Evolutionary conservation across 164 flowering plant species (phyloP).

Genomic region (Vitis cinerea): DNA sequence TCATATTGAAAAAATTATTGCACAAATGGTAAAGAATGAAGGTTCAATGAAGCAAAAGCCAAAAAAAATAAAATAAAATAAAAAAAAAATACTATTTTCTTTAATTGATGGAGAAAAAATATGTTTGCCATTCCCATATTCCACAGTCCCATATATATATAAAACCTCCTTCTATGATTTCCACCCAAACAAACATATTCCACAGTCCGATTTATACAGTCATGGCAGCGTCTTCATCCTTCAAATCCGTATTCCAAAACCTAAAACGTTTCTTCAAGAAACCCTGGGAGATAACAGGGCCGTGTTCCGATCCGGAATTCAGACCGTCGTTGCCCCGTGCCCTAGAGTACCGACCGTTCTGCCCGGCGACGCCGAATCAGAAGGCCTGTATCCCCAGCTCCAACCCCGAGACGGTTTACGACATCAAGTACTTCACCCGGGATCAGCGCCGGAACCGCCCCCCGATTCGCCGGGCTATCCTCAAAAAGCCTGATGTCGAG

Average conservation of each 20-base stretch:
- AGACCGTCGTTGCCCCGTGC: conserved; percentile 59
- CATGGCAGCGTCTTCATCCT: conserved; percentile 22
- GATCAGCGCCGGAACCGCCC: conserved; percentile 86
- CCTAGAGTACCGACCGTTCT: conserved; percentile 56
- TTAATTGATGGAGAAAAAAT: too few species aligned
- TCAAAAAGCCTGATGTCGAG: conserved; percentile 66
- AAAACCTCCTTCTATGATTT: too few species aligned
- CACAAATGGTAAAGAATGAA: too few species aligned
- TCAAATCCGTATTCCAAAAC: conserved; percentile 52
- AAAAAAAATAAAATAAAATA: too few species aligned
- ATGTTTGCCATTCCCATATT: too few species aligned
- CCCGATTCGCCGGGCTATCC: conserved; percentile 56
- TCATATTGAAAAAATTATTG: too few species aligned
- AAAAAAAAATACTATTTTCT: too few species aligned
- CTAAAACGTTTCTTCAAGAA: conserved; percentile 66
- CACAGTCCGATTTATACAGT: conserved; percentile 12
- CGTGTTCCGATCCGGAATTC: conserved; percentile 78
- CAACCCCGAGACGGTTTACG: conserved; percentile 74
- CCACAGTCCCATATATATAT: too few species aligned
- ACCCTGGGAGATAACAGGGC: conserved; percentile 94
- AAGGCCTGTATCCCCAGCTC: conserved; percentile 60
- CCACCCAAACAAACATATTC: too few species aligned
- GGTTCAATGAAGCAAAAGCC: too few species aligned
- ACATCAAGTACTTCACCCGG: conserved; percentile 76
- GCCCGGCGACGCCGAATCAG: conserved; percentile 58